Base-by-base conservation (phyloP, 176 grass and related monocot genomes). In the Aegilops umbellulata region DNA sequence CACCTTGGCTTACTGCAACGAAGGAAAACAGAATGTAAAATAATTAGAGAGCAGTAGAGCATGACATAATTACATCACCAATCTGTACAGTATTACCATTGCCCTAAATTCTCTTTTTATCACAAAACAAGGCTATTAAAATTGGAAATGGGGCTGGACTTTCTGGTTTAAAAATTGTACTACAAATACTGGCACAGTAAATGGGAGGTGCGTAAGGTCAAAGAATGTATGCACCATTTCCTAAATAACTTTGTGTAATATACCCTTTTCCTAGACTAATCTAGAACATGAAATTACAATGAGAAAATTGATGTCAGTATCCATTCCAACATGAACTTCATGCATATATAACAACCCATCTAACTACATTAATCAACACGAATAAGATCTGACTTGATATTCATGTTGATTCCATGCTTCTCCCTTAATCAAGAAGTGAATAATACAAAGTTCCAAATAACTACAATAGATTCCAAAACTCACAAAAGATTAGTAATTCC, bases 51-150 rank as follows among this genome's bases (percentile, higher is more conserved):
- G 55, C 19, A 58, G 55, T 58, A 22, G 55, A 58, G 55, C 55
- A n/a, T 19, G 22, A n/a, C 20, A 58, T 58, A 58, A 58, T 58
- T 68, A 1, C 31, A 41, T 72, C n/a, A 25, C 29, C 10, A 27
- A 82, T 35, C 22, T 14, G 20, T 29, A 29, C 29, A 60, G 20
- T 30, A 71, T 31, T 79, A 3, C 29, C 4, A 15, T 29, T 12
- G 20, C 65, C 44, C 30, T 9, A 20, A 35, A 58, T 77, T 22
- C 30, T 41, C 39, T 27, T 87, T 80, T 62, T 5, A 41, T 79
- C 36, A 47, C 20, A 72, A 71, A 79, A 80, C 26, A 80, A 71
- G 74, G 58, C 24, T 77, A 68, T 39, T 32, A 88, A 19, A 20
- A 42, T 46, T 32, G 24, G 82, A 17, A 19, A 31, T 42, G 23